These are phyloP conservation scores for Tephrocybe rancida DNA, from an alignment of 768 basidiomycete genomes.

Conservation along the genomic window DNA sequence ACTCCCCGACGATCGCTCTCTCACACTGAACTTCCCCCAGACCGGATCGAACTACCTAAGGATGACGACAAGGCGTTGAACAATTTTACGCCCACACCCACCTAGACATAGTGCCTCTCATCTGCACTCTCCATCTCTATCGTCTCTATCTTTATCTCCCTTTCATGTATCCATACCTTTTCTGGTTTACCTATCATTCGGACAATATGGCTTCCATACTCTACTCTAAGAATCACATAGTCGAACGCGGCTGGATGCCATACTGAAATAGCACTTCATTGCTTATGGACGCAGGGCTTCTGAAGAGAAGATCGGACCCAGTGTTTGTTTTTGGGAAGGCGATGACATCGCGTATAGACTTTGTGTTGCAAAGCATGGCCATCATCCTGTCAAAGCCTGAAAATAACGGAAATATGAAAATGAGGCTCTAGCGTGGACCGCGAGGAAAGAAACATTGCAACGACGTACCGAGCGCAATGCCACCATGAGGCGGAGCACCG, in stretches of 20 bases:
- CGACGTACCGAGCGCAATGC: conserved; percentile 82
- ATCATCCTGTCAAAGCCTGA: conserved; percentile 92
- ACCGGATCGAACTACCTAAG: conserved; percentile 15
- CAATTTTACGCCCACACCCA: conserved; percentile 20
- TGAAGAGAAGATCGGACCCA: conserved; percentile 87
- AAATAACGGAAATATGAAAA: background rate
- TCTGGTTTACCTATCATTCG: conserved; percentile 21
- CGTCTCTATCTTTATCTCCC: conserved; percentile 14
- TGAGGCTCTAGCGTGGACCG: conserved; percentile 9
- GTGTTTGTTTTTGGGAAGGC: conserved; percentile 92
- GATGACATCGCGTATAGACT: conserved; percentile 93
- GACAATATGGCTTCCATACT: conserved; percentile 7
- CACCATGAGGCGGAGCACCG: conserved; percentile 95
- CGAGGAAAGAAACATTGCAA: conserved; percentile 14
- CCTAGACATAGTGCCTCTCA: conserved; percentile 10
- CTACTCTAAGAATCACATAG: conserved; percentile 19
- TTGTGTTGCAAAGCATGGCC: conserved; percentile 84
- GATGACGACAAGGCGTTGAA: conserved; percentile 17
- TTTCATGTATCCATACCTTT: conserved; percentile 20
- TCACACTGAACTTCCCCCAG: conserved; percentile 21
- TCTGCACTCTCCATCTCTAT: too few relatives aligned
- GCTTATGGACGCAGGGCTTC: conserved; percentile 71
- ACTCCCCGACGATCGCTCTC: conserved; percentile 49
- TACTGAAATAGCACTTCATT: conserved; percentile 62
- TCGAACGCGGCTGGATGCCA: conserved; percentile 46